Percentiles rank a stretch among this genome's conserved stretches.
Evolutionary conservation across 768 basidiomycete species (phyloP).

Genomic region (Trametes cingulata): DNA sequence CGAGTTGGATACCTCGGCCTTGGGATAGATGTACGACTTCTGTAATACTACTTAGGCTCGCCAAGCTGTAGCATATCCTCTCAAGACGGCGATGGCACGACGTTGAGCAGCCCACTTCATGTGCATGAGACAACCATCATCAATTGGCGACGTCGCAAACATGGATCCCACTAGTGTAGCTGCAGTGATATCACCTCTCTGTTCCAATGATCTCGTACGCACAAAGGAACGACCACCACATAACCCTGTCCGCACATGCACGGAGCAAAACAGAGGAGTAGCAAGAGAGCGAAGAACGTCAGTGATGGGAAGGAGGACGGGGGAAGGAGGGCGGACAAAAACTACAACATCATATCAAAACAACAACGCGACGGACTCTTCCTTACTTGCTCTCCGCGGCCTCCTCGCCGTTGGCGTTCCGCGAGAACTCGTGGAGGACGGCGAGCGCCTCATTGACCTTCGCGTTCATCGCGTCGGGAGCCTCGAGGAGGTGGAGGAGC

Average conservation of each 20-base stretch:
- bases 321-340: conserved; percentile 8
- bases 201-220: conserved; percentile 33
- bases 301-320: conserved; percentile 13
- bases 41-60: conserved; percentile 11
- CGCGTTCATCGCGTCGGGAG: conserved; percentile 75
- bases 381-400: conserved; percentile 30
- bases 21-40: conserved; percentile 17
- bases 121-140: conserved; percentile 13
- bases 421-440: conserved; percentile 84
- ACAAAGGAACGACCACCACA: conserved; percentile 35
- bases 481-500: conserved; percentile 85
- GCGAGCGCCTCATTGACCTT: conserved; percentile 92
- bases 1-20: conserved; percentile 15
- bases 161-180: conserved; percentile 18
- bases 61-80: conserved; percentile 13
- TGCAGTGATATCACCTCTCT: conserved; percentile 32
- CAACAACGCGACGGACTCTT: conserved; percentile 22
- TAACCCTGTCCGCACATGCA: conserved; percentile 25
- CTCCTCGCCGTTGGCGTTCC: conserved; percentile 33
- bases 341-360: conserved; percentile 27
- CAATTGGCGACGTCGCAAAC: conserved; percentile 11
- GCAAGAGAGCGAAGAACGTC: conserved; percentile 17
- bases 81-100: neutral
- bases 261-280: conserved; percentile 30
- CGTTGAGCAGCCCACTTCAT: neutral